These are phyloP conservation scores for Artemisia argyi DNA, from an alignment of 129 eudicot species.

Conservation along the genomic window DNA sequence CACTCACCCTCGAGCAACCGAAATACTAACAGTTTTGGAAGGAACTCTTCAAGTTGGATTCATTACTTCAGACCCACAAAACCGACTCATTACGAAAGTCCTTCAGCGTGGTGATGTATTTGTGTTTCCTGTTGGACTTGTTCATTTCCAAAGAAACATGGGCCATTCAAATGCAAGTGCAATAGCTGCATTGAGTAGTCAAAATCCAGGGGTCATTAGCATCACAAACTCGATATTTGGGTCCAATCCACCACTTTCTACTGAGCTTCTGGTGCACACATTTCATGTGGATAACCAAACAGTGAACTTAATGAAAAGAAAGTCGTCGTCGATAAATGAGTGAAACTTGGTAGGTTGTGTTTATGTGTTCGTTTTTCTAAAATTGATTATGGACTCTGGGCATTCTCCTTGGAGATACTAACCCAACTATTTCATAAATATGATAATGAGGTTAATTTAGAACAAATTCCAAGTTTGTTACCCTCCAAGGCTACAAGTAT, in stretches of 20 bases:
- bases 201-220: slow-evolving; percentile 44
- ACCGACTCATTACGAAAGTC: slow-evolving; percentile 42
- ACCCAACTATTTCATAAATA: neutral
- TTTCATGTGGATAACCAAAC: slow-evolving; percentile 36
- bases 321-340: slow-evolving; percentile 2
- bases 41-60: slow-evolving; percentile 51
- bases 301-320: slow-evolving; percentile 25
- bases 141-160: slow-evolving; percentile 47
- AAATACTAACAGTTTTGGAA: slow-evolving; percentile 41
- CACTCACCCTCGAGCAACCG: slow-evolving; percentile 54
- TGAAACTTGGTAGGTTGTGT: slow-evolving; percentile 9
- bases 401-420: slow-evolving; percentile 5
- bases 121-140: slow-evolving; percentile 50
- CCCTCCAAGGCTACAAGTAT: neutral
- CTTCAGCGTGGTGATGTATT: slow-evolving; percentile 52
- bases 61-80: slow-evolving; percentile 51
- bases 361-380: slow-evolving; percentile 17
- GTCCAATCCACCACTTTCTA: slow-evolving; percentile 35
- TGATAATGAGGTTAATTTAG: slow-evolving; percentile 10
- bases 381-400: neutral
- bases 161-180: slow-evolving; percentile 38
- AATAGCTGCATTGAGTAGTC: slow-evolving; percentile 48
- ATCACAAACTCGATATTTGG: slow-evolving; percentile 41
- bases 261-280: slow-evolving; percentile 36
- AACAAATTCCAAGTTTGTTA: neutral